Base-by-base conservation (phyloP, 352 stramenopile genomes). In the Phytophthora sp. region DNA sequence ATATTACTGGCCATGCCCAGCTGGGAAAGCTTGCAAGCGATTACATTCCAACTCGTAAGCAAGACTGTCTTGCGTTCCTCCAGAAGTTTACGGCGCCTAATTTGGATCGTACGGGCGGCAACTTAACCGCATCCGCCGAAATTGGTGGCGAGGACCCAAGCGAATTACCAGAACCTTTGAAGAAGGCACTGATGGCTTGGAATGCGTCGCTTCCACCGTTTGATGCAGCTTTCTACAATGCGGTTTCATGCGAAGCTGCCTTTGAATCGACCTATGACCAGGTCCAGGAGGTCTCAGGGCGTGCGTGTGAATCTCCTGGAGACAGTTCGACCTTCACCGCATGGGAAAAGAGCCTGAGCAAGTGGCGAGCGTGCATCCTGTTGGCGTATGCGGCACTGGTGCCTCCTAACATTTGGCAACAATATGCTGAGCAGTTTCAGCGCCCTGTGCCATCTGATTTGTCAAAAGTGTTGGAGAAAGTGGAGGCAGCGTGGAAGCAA, bases 151-250 rank as follows among this genome's bases (percentile, higher is more conserved):
- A 94, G 69, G 86, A 93, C 36, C 56, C 80, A 2, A 74, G 59
- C 0, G 84, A 92, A 29, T 66, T 94, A 7, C 73, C 82, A 7
- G 57, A 77, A 7, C 57, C 75, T 13, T 73, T 90, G 18, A 74
- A 77, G 20, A 64, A 66, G 21, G 63, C 73, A 7, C 62, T 94
- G 7, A 56, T 27, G 1, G 39, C 58, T n/a, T 94, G 86, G 86
- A 94, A 94, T 56, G 61, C 71, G 9, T 91, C 80, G 30, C 63
- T 94, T 7, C 86, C 86, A 16, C 84, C 86, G 35, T 92, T 91
- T 68, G 84, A 94, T 55, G 77, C 77, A 51, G 61, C 74, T 4
- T 93, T 94, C 42, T 94, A 94, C 74, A 79, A 85, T 39, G 82
- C 82, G 4, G 53, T 94, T 33, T 94, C 79, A 41, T 94, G 86